Conservation (phyloP, 768 basidiomycete genomes). For the Kwoniella europaea region DNA sequence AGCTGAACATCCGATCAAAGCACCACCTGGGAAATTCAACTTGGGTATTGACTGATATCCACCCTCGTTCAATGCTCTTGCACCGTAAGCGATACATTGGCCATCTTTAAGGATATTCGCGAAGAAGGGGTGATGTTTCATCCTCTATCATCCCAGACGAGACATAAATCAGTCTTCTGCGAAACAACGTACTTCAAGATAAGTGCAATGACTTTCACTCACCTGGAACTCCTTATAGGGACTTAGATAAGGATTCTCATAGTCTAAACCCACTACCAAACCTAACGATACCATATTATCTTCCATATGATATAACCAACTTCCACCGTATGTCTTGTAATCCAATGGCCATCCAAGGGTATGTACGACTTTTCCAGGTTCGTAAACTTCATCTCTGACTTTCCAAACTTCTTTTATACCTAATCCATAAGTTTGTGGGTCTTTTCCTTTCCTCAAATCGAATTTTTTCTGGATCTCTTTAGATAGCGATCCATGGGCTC, state of each 20-base stretch:
- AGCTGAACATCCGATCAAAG: conserved; percentile 90
- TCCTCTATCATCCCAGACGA: conserved; percentile 60
- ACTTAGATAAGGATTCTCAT: conserved; percentile 87
- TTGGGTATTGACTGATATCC: conserved; percentile 88
- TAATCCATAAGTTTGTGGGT: conserved; percentile 94
- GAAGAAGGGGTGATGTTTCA: conserved; percentile 98
- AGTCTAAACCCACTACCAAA: conserved; percentile 90
- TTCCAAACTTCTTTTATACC: conserved; percentile 98
- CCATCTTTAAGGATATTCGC: conserved; percentile 74
- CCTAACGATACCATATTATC: conserved; percentile 87
- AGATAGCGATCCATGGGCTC: conserved; percentile 87
- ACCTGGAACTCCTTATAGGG: conserved; percentile 94
- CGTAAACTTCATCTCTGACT: conserved; percentile 69
- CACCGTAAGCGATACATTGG: conserved; percentile 87
- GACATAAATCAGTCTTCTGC: not conserved
- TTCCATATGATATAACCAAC: conserved; percentile 95
- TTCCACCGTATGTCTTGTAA: conserved; percentile 83
- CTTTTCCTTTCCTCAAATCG: conserved; percentile 68
- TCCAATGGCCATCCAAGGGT: conserved; percentile 93
- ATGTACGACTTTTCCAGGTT: conserved; percentile 84
- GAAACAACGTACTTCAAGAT: too few species aligned
- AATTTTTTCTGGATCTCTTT: conserved; percentile 79
- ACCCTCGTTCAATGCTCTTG: conserved; percentile 87
- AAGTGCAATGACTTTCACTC: conserved; percentile 31
- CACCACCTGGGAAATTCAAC: conserved; percentile 89